Evolutionary conservation across 306 rosid species (phyloP).

Genomic region (Clitoria ternatea): DNA sequence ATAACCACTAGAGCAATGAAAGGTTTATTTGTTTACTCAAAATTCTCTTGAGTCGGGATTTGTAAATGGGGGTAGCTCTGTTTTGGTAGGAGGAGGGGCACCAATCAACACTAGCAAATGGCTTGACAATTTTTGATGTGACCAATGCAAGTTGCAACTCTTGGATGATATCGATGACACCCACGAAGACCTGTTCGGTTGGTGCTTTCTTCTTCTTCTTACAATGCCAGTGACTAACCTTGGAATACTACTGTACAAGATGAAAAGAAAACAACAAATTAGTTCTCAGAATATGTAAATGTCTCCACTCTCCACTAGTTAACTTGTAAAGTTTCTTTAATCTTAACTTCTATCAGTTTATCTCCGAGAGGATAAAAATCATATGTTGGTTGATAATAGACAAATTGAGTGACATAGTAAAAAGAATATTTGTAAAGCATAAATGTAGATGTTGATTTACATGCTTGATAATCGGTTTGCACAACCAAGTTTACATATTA

Average conservation of each 20-base stretch:
- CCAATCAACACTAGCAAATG: background rate
- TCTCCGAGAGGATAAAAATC: too few species aligned
- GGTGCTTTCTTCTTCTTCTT: background rate
- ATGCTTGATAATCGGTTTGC: too few species aligned
- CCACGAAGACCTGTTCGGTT: background rate
- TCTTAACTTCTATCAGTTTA: background rate
- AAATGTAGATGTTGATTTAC: too few species aligned
- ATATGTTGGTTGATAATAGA: too few species aligned
- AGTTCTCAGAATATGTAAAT: background rate
- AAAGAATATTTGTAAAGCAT: too few species aligned
- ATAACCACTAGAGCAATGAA: background rate
- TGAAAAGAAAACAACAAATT: background rate
- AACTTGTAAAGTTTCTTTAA: background rate
- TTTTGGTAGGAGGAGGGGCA: background rate
- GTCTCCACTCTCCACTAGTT: background rate
- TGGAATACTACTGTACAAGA: background rate
- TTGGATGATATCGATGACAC: background rate
- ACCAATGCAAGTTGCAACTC: constrained; percentile 1
- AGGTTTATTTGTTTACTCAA: background rate
- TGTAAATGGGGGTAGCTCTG: background rate
- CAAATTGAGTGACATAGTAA: too few species aligned
- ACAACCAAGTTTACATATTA: too few species aligned
- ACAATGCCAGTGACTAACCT: background rate
- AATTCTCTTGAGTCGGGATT: background rate
- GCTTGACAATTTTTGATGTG: background rate